Evolutionary conservation across 108 stramenopile species (phyloP), one percentile per base, ranked within the genome.

Genomic region (Cafeteria roenbergensis): DNA sequence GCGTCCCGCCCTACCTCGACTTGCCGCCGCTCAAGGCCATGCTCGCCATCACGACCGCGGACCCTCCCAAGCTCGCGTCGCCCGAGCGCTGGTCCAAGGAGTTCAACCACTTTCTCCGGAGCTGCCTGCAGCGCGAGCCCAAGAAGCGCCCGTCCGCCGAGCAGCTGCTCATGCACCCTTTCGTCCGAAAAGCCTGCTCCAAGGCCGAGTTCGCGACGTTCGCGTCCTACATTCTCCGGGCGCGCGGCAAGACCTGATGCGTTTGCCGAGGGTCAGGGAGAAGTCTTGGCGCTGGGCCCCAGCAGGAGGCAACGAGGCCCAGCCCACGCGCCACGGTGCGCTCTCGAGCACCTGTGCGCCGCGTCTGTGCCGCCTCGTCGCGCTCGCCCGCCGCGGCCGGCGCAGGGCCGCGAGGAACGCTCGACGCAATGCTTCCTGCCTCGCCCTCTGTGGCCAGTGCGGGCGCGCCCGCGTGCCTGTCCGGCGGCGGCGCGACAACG

Each of bases 11-110:
- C 17, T 63, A 78, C 29, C 59, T 85, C 62, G 68, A 80, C 59
- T 80, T 82, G 71, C 82, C 80, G 30, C 80, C 82, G 34, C 70
- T 85, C 20, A 78, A 81, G 38, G 84, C 84, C 4, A 67, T 83
- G 38, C 50, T 85, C 57, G 55, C 82, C 50, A 85, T 85, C 68
- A 80, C 73, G 31, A 79, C 79, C 57, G 72, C 73, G 27, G 72
- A 64, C n/a, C 37, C 81, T 1, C 84, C 84, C 0, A 73, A 35
- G 27, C 34, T 85, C 51, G 71, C 77, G 62, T 53, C 82, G 25
- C 52, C 68, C 8, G 35, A 62, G 52, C 38, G 57, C 34, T 85
- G 82, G 80, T 65, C 66, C 27, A 8, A n/a, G 25, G 73, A 66
- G 14, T 82, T 85, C 68, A 29, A 33, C 1, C 84, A 85, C 74